Percentiles rank a stretch among this genome's conserved stretches.
Evolutionary conservation across 495 filamentous ascomycete species (phyloP).

Genomic region (Aspergillus diversus): DNA sequence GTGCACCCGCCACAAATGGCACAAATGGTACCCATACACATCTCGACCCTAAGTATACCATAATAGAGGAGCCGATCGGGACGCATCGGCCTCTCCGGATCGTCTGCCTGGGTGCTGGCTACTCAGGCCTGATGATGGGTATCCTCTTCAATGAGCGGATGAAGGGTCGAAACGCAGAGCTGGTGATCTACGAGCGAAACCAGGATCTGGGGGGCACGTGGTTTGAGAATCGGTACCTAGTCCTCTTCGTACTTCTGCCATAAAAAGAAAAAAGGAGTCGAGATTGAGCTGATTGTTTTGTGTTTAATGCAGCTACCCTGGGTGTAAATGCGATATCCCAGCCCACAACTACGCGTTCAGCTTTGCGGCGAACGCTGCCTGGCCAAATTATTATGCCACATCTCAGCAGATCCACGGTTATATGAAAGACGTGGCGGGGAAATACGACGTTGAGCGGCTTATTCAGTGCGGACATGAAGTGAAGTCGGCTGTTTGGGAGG

Average conservation of each 20-base stretch:
- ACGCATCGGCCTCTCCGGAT: constrained; percentile 12
- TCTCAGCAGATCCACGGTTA: constrained; percentile 59
- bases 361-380: constrained; percentile 59
- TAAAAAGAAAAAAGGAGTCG: neutral
- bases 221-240: constrained; percentile 55
- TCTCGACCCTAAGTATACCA: constrained; percentile 1
- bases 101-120: constrained; percentile 12
- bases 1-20: neutral
- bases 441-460: constrained; percentile 33
- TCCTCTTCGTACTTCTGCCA: neutral
- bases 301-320: constrained; percentile 38
- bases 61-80: constrained; percentile 11
- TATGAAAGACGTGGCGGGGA: constrained; percentile 51
- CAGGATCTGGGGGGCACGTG: constrained; percentile 33
- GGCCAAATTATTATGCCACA: constrained; percentile 57
- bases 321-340: constrained; percentile 58
- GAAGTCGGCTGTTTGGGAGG: constrained; percentile 35
- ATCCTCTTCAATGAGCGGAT: constrained; percentile 9
- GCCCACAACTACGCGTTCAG: constrained; percentile 51
- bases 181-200: constrained; percentile 19
- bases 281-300: neutral
- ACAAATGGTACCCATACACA: neutral
- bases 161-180: constrained; percentile 4
- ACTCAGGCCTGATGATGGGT: constrained; percentile 15
- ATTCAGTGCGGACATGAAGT: constrained; percentile 35